These are phyloP conservation scores for Fusarium denticulatum DNA, from an alignment of 2,329 filamentous ascomycete genomes.

Conservation along the genomic window DNA sequence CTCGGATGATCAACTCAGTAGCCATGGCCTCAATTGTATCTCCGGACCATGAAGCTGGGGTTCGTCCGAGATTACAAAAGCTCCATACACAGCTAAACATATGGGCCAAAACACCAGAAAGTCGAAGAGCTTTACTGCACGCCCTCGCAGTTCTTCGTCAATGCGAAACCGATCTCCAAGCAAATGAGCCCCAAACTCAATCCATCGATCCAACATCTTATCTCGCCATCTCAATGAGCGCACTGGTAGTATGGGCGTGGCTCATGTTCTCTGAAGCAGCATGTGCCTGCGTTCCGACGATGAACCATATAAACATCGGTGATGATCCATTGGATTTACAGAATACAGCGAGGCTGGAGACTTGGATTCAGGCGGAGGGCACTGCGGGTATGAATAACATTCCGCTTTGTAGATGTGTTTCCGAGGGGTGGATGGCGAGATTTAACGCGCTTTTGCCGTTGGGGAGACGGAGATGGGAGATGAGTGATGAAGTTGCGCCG, in stretches of 20 bases:
- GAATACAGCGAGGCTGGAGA: slow-evolving; percentile 39
- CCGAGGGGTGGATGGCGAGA: slow-evolving; percentile 40
- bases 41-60: slow-evolving; percentile 15
- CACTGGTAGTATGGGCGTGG: slow-evolving; percentile 51
- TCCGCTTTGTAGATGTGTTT: slow-evolving; percentile 46
- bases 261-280: slow-evolving; percentile 41
- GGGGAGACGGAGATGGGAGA: slow-evolving; percentile 35
- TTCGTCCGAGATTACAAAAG: slow-evolving; percentile 32
- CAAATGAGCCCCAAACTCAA: slow-evolving; percentile 20
- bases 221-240: slow-evolving; percentile 46
- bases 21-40: slow-evolving; percentile 29
- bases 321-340: slow-evolving; percentile 39
- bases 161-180: slow-evolving; percentile 37
- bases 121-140: slow-evolving; percentile 48
- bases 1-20: slow-evolving; percentile 44
- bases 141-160: slow-evolving; percentile 47
- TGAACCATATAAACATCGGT: slow-evolving; percentile 40
- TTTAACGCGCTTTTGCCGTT: slow-evolving; percentile 34
- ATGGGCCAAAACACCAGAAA: slow-evolving; percentile 46
- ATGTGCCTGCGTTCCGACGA: slow-evolving; percentile 42
- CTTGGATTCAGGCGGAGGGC: slow-evolving; percentile 42
- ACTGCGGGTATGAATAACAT: slow-evolving; percentile 44
- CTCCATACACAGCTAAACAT: slow-evolving; percentile 34
- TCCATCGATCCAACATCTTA: slow-evolving; percentile 49
- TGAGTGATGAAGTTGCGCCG: slow-evolving; percentile 35